phyloP scores from a whole-genome alignment of 139 green algal genomes.

The Helicosporidium sp. region DNA sequence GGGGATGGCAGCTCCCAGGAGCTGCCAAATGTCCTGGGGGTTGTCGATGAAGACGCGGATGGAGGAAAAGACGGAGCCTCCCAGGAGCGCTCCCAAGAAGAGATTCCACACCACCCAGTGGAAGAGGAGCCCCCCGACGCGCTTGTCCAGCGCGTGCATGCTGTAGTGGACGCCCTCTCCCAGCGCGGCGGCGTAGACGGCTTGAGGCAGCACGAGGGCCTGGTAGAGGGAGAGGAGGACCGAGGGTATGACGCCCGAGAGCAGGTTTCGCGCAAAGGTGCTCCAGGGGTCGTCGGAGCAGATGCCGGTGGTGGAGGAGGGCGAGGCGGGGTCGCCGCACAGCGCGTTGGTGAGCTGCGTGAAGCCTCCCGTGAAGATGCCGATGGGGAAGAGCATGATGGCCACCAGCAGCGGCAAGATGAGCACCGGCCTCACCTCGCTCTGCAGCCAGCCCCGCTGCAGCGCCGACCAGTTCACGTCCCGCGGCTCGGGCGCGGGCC shows the following conservation, averaged over 20 bases:
- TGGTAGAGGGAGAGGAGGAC: constrained; percentile 65
- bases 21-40: constrained; percentile 29
- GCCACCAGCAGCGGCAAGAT: constrained; percentile 21
- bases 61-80: constrained; percentile 23
- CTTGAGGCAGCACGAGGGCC: background rate
- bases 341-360: constrained; percentile 5
- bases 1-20: constrained; percentile 52
- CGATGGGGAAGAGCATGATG: constrained; percentile 24
- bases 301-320: constrained; percentile 27
- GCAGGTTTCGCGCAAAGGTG: constrained; percentile 4
- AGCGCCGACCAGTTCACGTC: background rate
- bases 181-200: constrained; percentile 12
- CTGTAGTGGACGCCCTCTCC: constrained; percentile 17
- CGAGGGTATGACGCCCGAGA: constrained; percentile 49
- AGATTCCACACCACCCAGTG: constrained; percentile 41
- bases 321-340: constrained; percentile 14
- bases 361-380: background rate
- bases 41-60: constrained; percentile 24
- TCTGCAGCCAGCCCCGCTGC: background rate
- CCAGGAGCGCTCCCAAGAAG: constrained; percentile 39
- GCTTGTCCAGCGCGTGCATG: constrained; percentile 22
- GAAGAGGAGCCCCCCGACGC: constrained; percentile 34
- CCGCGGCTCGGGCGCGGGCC: background rate
- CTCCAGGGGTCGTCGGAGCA: constrained; percentile 11
- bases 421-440: background rate